These are phyloP conservation scores for Penicillium sp. DNA, from an alignment of 2,329 filamentous ascomycete genomes.

Conservation along the genomic window DNA sequence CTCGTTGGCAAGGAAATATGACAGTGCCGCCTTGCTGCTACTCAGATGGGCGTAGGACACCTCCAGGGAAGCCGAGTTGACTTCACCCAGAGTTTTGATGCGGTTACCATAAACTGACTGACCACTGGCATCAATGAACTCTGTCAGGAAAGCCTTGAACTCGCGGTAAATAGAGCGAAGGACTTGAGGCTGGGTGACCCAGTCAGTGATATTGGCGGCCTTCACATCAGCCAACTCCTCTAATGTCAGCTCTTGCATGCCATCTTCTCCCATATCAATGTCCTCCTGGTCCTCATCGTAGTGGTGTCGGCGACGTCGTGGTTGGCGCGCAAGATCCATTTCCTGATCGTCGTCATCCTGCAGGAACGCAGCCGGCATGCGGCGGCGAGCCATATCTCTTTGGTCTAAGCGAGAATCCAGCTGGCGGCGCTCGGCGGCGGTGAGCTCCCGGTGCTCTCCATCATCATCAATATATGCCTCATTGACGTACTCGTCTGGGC, in stretches of 20 bases:
- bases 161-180: conserved; percentile 92
- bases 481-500: conserved; percentile 54
- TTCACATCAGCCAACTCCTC: conserved; percentile 93
- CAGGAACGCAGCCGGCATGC: conserved; percentile 63
- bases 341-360: conserved; percentile 78
- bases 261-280: conserved; percentile 81
- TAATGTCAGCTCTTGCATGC: conserved; percentile 91
- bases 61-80: conserved; percentile 94
- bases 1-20: conserved; percentile 94
- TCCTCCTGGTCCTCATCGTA: conserved; percentile 96
- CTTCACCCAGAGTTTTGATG: conserved; percentile 91
- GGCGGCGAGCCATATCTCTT: conserved; percentile 59
- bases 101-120: conserved; percentile 93
- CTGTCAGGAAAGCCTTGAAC: conserved; percentile 95
- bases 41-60: conserved; percentile 93
- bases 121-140: conserved; percentile 87
- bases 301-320: conserved; percentile 77
- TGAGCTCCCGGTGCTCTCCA: conserved; percentile 63
- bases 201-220: conserved; percentile 87
- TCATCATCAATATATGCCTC: conserved; percentile 64
- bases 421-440: conserved; percentile 58
- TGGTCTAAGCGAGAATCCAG: conserved; percentile 63
- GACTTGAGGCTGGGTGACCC: conserved; percentile 87
- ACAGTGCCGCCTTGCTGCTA: conserved; percentile 86
- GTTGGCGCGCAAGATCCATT: conserved; percentile 81